Evolutionary conservation across 257 asterid genomes (phyloP).

Genomic region (Przewalskia tangutica): DNA sequence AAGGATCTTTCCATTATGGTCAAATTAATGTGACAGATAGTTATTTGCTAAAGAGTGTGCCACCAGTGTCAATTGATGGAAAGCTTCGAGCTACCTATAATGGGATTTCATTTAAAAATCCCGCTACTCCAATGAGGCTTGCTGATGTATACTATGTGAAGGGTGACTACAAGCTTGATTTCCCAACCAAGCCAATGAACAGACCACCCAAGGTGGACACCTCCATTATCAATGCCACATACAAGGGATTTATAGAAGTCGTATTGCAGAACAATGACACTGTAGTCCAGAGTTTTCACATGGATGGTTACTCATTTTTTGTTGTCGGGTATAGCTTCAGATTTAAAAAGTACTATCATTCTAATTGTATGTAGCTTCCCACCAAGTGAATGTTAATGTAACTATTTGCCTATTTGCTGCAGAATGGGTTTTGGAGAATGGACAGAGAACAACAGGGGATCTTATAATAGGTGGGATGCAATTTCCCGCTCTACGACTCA

Average conservation of each 20-base stretch:
- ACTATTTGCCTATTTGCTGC: slow-evolving; percentile 5
- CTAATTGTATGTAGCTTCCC: background rate
- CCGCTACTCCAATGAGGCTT: slow-evolving; percentile 68
- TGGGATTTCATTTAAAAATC: slow-evolving; percentile 73
- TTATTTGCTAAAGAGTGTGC: slow-evolving; percentile 46
- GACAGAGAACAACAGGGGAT: slow-evolving; percentile 68
- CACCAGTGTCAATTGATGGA: slow-evolving; percentile 50
- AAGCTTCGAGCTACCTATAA: slow-evolving; percentile 60
- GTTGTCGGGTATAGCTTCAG: slow-evolving; percentile 66
- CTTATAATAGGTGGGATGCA: slow-evolving; percentile 92
- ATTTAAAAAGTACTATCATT: background rate
- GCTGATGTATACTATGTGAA: slow-evolving; percentile 63
- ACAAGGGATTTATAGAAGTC: slow-evolving; percentile 85
- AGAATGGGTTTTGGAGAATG: slow-evolving; percentile 90
- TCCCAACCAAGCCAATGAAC: slow-evolving; percentile 51
- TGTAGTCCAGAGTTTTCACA: slow-evolving; percentile 63
- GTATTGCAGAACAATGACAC: slow-evolving; percentile 81
- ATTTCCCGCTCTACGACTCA: slow-evolving; percentile 84
- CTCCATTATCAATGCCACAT: slow-evolving; percentile 70
- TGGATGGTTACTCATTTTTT: slow-evolving; percentile 89
- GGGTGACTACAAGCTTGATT: slow-evolving; percentile 85
- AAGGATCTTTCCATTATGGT: slow-evolving; percentile 93
- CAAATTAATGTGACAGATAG: slow-evolving; percentile 62
- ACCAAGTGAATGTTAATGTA: background rate
- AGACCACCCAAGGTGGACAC: slow-evolving; percentile 46